phyloP scores from a whole-genome alignment of 2,329 filamentous ascomycete genomes.

The Hymenoscyphus infarciens region DNA sequence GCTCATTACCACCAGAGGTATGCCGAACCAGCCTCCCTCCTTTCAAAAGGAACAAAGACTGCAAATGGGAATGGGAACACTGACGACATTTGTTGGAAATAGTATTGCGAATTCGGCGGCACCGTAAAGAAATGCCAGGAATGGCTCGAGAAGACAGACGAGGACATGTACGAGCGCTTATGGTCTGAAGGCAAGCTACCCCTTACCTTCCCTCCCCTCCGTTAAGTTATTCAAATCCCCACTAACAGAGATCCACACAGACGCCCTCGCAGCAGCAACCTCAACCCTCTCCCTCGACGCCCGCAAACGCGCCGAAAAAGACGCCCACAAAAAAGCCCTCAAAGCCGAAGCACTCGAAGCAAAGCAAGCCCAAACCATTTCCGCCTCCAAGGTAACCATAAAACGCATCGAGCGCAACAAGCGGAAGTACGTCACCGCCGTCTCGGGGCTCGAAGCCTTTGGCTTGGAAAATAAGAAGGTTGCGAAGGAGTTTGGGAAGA shows the following conservation, averaged over 20 bases:
- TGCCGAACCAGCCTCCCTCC: background rate
- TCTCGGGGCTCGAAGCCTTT: conserved; percentile 87
- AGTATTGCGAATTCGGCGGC: conserved; percentile 99
- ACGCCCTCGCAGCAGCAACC: conserved; percentile 79
- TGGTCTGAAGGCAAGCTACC: conserved; percentile 73
- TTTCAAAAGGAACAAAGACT: background rate
- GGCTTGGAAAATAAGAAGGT: conserved; percentile 93
- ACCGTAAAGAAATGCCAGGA: conserved; percentile 96
- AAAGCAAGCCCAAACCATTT: conserved; percentile 73
- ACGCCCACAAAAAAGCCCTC: conserved; percentile 93
- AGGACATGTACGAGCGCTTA: conserved; percentile 69
- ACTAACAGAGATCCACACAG: conserved; percentile 39
- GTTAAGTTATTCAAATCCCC: background rate
- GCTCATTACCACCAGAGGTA: conserved; percentile 64
- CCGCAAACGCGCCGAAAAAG: conserved; percentile 91
- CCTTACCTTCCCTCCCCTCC: background rate
- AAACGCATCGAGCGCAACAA: conserved; percentile 98
- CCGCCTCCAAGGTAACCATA: conserved; percentile 79
- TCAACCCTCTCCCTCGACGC: conserved; percentile 84
- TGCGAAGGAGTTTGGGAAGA: conserved; percentile 96
- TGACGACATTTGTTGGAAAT: conserved; percentile 32
- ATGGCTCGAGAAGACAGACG: conserved; percentile 78
- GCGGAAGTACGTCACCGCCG: conserved; percentile 90
- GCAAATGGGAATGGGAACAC: conserved; percentile 5
- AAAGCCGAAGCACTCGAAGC: conserved; percentile 87